A percentile compares a stretch with the other conserved stretches of the same genome.
Conservation (phyloP, 1,284 basidiomycete species). For the Cronartium ribicola region DNA sequence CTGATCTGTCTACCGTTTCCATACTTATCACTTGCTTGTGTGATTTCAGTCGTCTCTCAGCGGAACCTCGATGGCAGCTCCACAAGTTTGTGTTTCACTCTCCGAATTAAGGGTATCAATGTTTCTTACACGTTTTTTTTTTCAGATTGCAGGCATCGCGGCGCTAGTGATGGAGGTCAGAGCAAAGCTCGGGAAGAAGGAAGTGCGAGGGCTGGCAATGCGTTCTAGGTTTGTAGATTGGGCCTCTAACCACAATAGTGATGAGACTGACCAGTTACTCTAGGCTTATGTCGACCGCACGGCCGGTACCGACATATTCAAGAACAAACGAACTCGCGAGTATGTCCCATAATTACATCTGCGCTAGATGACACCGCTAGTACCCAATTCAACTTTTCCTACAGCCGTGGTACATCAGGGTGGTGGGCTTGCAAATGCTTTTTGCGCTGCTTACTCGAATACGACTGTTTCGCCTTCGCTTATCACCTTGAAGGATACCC, state of each 20-base stretch:
- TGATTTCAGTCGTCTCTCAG: not conserved
- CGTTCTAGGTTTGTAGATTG: conserved; percentile 16
- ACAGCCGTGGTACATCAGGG: conserved; percentile 37
- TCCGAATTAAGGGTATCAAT: not conserved
- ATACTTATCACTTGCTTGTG: not conserved
- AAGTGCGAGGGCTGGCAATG: conserved; percentile 26
- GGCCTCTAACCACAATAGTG: not conserved
- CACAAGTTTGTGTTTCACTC: conserved; percentile 9
- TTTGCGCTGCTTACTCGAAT: conserved; percentile 36
- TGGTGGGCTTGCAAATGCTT: conserved; percentile 37
- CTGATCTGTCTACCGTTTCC: not conserved
- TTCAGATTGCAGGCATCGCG: conserved; percentile 35
- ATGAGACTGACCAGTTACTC: not conserved
- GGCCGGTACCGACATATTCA: not conserved
- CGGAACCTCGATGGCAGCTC: conserved; percentile 39
- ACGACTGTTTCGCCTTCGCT: conserved; percentile 28
- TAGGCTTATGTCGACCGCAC: conserved; percentile 5
- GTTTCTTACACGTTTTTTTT: not conserved
- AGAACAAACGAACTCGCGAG: not conserved
- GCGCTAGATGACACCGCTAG: not conserved
- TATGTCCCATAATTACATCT: not conserved
- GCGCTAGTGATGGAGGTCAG: conserved; percentile 20
- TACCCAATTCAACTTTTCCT: not conserved
- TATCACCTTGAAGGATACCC: conserved; percentile 23
- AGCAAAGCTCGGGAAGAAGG: conserved; percentile 2